Base-by-base conservation (phyloP, 2,329 filamentous ascomycete species). In the Colletotrichum lupini region DNA sequence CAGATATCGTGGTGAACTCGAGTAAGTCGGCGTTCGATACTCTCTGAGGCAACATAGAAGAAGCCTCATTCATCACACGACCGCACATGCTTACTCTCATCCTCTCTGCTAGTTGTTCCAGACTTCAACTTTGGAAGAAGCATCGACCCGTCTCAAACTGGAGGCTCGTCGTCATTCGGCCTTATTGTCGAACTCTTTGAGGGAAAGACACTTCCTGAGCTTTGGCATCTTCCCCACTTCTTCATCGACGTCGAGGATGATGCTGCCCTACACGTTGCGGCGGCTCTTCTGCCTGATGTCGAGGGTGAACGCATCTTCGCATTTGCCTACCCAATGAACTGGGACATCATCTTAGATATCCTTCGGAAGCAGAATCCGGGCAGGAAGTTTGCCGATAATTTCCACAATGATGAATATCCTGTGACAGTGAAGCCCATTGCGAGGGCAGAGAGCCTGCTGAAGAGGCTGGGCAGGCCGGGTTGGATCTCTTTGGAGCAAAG, bases 181-280 rank as follows among this genome's bases (percentile, higher is more conserved):
- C 35, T 79, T 19, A 32, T 77, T 6, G 73, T 66, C 1, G 35
- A 62, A 0, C 66, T 82, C 0, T 83, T 76, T 46, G 68, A 77
- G 0, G 79, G 78, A 37, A 9, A 72, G 30, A 58, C 12, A 14
- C 52, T 71, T 14, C 56, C 46, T 6, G 46, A 71, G 8, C 62
- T 57, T n/a, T 71, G 56, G 57, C 57, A 67, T 24, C 46, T 61
- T 14, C 68, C 64, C 9, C 68, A 82, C 77, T 82, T 85, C 77
- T 85, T 79, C 76, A 80, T 88, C 32, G 81, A 88, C 75, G 84
- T 87, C 0, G 80, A 85, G 12, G 88, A 91, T 67, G 77, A 77
- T 3, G 89, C 88, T 0, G 80, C 84, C 0, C 77, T 92, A 0
- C 89, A 91, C 57, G 81, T 91, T 4, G 85, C 87, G 2, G 89